These are phyloP conservation scores for Pyrenula massariospora DNA, from an alignment of 495 filamentous ascomycete genomes.

Conservation along the genomic window DNA sequence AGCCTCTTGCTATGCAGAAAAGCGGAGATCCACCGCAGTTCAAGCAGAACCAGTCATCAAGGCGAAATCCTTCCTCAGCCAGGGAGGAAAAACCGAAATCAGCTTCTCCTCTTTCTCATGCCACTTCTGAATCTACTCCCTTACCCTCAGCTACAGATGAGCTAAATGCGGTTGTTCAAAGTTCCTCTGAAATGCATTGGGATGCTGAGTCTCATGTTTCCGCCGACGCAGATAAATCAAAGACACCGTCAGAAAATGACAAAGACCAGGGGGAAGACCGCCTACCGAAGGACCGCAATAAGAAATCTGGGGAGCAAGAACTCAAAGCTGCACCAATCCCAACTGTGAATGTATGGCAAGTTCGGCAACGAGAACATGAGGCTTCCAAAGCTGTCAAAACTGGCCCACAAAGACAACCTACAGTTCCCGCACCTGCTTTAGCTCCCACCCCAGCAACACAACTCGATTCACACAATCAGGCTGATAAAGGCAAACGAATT, in stretches of 20 bases:
- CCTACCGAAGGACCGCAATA: slow-evolving; percentile 27
- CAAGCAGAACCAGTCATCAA: background rate
- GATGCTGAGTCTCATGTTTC: slow-evolving; percentile 57
- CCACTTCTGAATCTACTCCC: background rate
- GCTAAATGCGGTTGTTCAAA: slow-evolving; percentile 51
- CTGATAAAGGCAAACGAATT: slow-evolving; percentile 22
- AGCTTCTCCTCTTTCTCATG: background rate
- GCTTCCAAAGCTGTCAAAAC: slow-evolving; percentile 5
- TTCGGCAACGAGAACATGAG: slow-evolving; percentile 57
- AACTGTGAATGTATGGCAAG: slow-evolving; percentile 73
- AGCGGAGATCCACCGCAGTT: background rate
- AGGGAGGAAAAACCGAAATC: background rate
- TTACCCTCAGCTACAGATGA: slow-evolving; percentile 62
- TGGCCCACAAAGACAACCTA: background rate
- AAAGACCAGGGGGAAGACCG: slow-evolving; percentile 29
- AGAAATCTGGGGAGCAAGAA: slow-evolving; percentile 32
- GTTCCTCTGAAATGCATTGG: slow-evolving; percentile 49
- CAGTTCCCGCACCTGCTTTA: background rate
- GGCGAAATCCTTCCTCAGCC: background rate
- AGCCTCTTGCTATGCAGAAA: background rate
- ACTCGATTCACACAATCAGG: slow-evolving; percentile 1
- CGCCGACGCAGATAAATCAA: slow-evolving; percentile 15
- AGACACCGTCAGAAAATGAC: slow-evolving; percentile 20
- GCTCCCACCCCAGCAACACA: slow-evolving; percentile 21
- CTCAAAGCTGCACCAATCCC: slow-evolving; percentile 75